These are phyloP conservation scores for Elongisporangium anandrum DNA, from an alignment of 352 stramenopile genomes.

Conservation along the genomic window DNA sequence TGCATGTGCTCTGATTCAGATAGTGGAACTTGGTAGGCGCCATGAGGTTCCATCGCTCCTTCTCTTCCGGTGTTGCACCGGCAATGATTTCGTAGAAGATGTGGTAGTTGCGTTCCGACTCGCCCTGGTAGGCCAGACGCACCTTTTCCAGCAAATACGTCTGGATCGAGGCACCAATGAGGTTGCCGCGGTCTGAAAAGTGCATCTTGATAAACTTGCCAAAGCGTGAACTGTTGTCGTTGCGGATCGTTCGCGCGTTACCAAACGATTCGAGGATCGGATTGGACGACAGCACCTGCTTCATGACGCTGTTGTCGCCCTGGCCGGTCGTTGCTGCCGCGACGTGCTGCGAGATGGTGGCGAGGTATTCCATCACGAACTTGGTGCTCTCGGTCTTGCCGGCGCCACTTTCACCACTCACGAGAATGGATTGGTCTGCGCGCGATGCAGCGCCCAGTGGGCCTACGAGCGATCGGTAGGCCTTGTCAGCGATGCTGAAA, in stretches of 20 bases:
- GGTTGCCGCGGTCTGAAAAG: constrained; percentile 70
- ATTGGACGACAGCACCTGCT: constrained; percentile 96
- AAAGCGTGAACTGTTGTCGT: constrained; percentile 96
- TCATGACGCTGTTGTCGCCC: constrained; percentile 79
- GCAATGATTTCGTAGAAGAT: constrained; percentile 95
- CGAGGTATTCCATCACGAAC: constrained; percentile 94
- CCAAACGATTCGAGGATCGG: constrained; percentile 99
- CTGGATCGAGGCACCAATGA: constrained; percentile 92
- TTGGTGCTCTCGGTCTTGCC: constrained; percentile 98
- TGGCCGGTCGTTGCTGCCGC: constrained; percentile 7
- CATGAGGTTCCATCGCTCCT: constrained; percentile 57
- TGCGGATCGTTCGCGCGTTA: constrained; percentile 96
- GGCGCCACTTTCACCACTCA: constrained; percentile 90
- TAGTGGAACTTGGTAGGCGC: constrained; percentile 81
- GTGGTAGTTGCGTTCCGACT: constrained; percentile 95
- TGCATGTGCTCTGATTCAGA: constrained; percentile 86
- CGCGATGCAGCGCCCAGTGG: constrained; percentile 25
- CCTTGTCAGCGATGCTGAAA: constrained; percentile 88
- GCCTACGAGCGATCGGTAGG: constrained; percentile 79
- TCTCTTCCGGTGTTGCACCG: constrained; percentile 53
- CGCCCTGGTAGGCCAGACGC: constrained; percentile 90
- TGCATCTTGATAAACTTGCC: constrained; percentile 98
- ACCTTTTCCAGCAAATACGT: constrained; percentile 97
- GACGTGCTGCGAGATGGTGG: constrained; percentile 77
- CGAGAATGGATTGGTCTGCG: constrained; percentile 84